Base-by-base conservation (phyloP, 2,329 filamentous ascomycete species). In the Trichoderma breve region DNA sequence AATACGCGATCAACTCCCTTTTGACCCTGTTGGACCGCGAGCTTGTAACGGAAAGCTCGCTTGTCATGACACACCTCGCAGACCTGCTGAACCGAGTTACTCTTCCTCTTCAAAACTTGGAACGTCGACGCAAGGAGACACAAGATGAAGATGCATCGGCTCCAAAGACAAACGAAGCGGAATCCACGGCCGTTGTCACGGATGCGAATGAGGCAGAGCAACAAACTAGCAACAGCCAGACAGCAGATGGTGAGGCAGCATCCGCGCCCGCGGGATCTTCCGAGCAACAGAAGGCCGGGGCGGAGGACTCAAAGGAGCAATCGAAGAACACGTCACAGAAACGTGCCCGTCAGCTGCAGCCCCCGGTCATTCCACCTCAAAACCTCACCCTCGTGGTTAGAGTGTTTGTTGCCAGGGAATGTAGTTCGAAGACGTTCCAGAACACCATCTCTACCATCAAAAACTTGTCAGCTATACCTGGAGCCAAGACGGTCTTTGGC, bases 401-500 rank as follows among this genome's bases (percentile, higher is more conserved):
- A 80, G 97, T 99, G 71, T 93, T 99, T 75, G 94, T 97, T 57
- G 95, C 95, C 74, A 92, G 95, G 63, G 96, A 99, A 81, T 99
- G 96, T 83, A 97, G 94, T 79, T 95, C 93, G 74, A 98, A 97
- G 85, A 98, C 96, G 0, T 99, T 99, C 87, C 93, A 96, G 79
- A 97, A 98, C 81, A 98, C 96, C 0, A 88, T 99, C 69, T 96
- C 95, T 18, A 97, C 97, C n/a, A 97, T 99, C 85, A 98, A 97
- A 84, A 98, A 98, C 78, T 87, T 99, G 57, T 98, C 95, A 6
- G 91, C 93, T 51, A 96, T 99, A 73, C 94, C 95, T 18, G 94
- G 92, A 14, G 94, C 95, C 21, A 96, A 97, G 82, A 89, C 92
- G 68, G 87, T 94, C 12, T 98, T 99, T 80, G 96, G 96, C n/a